Evolutionary conservation across 768 basidiomycete species (phyloP), one percentile per base, ranked within the genome.

Genomic region (Mycena kentingensis): DNA sequence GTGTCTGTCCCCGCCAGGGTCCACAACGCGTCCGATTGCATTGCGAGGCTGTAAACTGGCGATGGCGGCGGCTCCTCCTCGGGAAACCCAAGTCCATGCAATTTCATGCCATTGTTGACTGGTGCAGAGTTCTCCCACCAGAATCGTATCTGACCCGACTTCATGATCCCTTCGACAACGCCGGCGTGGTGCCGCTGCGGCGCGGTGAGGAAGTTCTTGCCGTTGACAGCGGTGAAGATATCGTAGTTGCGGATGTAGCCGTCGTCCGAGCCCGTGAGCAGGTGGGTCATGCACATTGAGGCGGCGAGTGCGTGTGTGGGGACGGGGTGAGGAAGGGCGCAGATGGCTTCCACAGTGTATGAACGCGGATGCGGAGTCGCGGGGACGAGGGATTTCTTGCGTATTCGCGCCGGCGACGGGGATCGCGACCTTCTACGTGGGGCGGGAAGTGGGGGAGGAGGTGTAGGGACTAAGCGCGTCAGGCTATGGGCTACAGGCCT

Each of bases 11-110:
- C 97, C 21, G 90, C 85, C 51, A 98, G 75, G 16, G 87, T 80
- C 93, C 94, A 99, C 8, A 99, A 73, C 12, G 91, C 97, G 68
- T 98, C 94, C 3, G 88, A 87, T 49, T 98, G 94, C 76, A 94
- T 86, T 8, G 84, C 84, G 65, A 99, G 76, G 63, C 93, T 95
- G 69, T 94, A 93, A 16, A 97, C 92, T 10, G 96, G 87, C 19
- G 84, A 81, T 38, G 82, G 67, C 19, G 75, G 61, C 19, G 73
- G 60, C 32, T 85, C 84, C 19, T 83, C 82, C 22, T 78, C 78
- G 48, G 67, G 68, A 21, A 67, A 60, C 27, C 60, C 52, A 22
- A 57, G 52, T 37, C 66, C 64, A 51, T 58, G 51, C 21, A 56
- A 57, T 61, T 66, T n/a, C n/a, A n/a, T n/a, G n/a, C n/a, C n/a